These are phyloP conservation scores for Brassica juncea DNA, from an alignment of 345 rosid species.

Conservation along the genomic window DNA sequence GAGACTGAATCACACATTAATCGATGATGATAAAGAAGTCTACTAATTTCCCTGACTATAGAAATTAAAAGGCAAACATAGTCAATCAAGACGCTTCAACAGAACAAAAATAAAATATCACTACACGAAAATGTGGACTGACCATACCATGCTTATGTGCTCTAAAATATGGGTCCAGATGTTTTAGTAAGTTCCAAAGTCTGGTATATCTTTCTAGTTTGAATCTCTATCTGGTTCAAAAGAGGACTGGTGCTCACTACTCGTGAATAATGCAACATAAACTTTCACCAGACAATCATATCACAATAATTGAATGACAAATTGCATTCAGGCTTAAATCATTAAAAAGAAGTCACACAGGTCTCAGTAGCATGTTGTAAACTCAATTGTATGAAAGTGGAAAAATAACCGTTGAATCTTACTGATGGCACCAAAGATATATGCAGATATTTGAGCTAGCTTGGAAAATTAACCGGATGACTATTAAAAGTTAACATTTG, in stretches of 20 bases:
- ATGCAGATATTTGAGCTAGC: neutral
- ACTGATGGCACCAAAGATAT: conserved; percentile 15
- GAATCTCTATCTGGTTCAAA: conserved; percentile 21
- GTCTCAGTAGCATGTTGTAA: conserved; percentile 15
- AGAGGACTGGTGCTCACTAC: conserved; percentile 19
- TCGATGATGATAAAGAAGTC: neutral
- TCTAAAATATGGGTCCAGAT: conserved; percentile 7
- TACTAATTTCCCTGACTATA: neutral
- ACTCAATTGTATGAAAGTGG: conserved; percentile 8
- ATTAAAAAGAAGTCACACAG: conserved; percentile 2
- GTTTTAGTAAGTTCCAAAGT: neutral
- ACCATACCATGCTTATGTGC: conserved; percentile 16
- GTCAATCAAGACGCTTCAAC: conserved; percentile 7
- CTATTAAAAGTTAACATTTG: neutral
- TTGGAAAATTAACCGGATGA: conserved; percentile 20
- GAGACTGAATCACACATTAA: conserved; percentile 6
- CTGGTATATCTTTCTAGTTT: neutral
- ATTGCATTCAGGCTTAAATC: conserved; percentile 7
- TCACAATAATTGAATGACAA: conserved; percentile 4
- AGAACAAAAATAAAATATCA: conserved; percentile 5
- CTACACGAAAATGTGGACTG: conserved; percentile 4
- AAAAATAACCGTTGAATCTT: conserved; percentile 18
- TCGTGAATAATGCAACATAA: conserved; percentile 10
- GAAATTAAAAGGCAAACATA: neutral
- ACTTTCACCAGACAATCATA: conserved; percentile 1